These are phyloP conservation scores for Aspergillus sp. DNA, from an alignment of 2,329 filamentous ascomycete species.

Conservation along the genomic window DNA sequence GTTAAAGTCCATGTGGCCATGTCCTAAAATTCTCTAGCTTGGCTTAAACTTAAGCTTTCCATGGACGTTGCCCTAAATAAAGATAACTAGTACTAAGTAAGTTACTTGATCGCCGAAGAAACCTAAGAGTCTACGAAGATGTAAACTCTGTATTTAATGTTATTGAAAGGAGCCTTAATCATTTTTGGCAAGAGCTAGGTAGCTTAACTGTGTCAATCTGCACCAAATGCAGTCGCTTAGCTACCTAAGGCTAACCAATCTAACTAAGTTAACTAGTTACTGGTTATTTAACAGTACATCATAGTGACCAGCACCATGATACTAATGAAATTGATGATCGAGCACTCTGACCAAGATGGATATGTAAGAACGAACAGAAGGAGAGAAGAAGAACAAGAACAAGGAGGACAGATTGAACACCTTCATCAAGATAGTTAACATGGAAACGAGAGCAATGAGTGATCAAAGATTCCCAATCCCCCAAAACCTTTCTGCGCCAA, in stretches of 20 bases:
- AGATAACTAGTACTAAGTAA: neutral
- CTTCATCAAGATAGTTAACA: neutral
- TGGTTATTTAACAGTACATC: neutral
- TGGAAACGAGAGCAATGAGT: neutral
- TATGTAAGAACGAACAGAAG: neutral
- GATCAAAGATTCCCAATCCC: constrained; percentile 50
- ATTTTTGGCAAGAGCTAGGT: neutral
- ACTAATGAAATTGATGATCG: neutral
- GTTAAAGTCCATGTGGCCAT: neutral
- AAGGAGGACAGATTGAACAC: neutral
- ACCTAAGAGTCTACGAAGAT: neutral
- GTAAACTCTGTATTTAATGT: neutral
- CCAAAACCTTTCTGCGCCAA: constrained; percentile 75
- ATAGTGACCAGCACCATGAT: neutral
- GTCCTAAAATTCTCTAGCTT: neutral
- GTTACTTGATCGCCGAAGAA: neutral
- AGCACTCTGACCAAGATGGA: neutral
- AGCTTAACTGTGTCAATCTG: neutral
- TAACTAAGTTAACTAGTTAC: too few species aligned
- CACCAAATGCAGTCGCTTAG: neutral
- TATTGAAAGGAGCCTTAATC: neutral
- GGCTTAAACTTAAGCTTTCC: too few species aligned
- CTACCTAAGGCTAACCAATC: neutral
- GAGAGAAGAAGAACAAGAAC: neutral
- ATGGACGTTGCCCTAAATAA: too few species aligned